phyloP scores from a whole-genome alignment of 129 eudicot species.

The Arctium lappa region DNA sequence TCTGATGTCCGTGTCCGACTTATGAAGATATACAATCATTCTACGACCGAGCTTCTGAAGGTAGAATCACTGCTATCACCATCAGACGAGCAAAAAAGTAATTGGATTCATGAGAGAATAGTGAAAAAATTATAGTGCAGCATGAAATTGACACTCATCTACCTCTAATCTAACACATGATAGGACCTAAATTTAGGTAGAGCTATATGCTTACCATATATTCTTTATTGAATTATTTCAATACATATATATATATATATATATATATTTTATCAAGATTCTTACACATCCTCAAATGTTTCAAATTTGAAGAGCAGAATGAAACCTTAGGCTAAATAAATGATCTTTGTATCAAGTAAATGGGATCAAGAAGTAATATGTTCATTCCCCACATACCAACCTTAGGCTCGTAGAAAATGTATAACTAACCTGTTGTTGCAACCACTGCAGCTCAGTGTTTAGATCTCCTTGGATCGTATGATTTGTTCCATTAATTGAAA shows the following conservation, averaged over 20 bases:
- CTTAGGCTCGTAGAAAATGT: too few relatives aligned
- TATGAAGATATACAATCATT: conserved; percentile 8
- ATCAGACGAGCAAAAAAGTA: background rate
- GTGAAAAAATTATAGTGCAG: background rate
- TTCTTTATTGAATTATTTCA: too few relatives aligned
- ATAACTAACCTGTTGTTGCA: conserved; percentile 25
- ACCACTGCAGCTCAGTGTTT: background rate
- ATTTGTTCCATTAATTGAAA: conserved; percentile 15
- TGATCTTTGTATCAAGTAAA: background rate
- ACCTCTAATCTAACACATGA: background rate
- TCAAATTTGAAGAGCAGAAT: background rate
- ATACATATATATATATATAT: too few relatives aligned
- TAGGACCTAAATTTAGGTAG: too few relatives aligned
- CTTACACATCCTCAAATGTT: too few relatives aligned
- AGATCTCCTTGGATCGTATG: conserved; percentile 18
- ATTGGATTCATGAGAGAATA: background rate
- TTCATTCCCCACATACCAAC: background rate
- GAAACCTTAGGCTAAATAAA: background rate
- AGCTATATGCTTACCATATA: too few relatives aligned
- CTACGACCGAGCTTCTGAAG: conserved; percentile 20
- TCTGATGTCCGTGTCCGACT: background rate
- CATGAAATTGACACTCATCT: background rate
- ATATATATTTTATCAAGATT: too few relatives aligned
- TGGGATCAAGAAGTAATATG: background rate
- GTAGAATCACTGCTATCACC: conserved; percentile 21